Evolutionary conservation across 345 rosid genomes (phyloP).

Genomic region (Aethionema arabicum): DNA sequence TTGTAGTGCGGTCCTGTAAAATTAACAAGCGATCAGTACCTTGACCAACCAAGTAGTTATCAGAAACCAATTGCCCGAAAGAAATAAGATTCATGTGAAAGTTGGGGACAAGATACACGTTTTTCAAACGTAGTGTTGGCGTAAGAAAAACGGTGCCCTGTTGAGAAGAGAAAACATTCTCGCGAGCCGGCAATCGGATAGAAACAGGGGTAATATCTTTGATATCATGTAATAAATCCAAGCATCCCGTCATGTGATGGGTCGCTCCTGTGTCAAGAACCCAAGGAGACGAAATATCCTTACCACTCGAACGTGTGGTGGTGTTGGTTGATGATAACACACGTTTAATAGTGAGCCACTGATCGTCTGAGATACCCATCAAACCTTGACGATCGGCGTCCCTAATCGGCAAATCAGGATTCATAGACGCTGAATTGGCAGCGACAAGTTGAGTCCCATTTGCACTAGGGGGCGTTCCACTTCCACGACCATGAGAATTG

Average conservation of each 20-base stretch:
- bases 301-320: neutral
- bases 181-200: too few species aligned
- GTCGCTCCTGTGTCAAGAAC: neutral
- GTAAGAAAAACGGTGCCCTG: too few species aligned
- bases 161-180: too few species aligned
- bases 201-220: too few species aligned
- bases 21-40: neutral
- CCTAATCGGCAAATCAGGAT: neutral
- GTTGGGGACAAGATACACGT: neutral
- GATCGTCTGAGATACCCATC: neutral
- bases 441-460: too few species aligned
- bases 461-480: too few species aligned
- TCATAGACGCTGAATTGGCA: too few species aligned
- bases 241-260: neutral
- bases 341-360: neutral
- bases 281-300: neutral
- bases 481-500: too few species aligned
- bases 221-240: neutral
- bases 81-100: too few species aligned
- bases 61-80: too few species aligned
- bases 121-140: too few species aligned
- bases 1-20: neutral
- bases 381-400: neutral
- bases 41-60: too few species aligned
- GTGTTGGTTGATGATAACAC: neutral